A percentile compares a stretch with the other conserved stretches of the same genome.
These are phyloP conservation scores for Hibiscus trionum DNA, from an alignment of 345 rosid species.

Conservation along the genomic window DNA sequence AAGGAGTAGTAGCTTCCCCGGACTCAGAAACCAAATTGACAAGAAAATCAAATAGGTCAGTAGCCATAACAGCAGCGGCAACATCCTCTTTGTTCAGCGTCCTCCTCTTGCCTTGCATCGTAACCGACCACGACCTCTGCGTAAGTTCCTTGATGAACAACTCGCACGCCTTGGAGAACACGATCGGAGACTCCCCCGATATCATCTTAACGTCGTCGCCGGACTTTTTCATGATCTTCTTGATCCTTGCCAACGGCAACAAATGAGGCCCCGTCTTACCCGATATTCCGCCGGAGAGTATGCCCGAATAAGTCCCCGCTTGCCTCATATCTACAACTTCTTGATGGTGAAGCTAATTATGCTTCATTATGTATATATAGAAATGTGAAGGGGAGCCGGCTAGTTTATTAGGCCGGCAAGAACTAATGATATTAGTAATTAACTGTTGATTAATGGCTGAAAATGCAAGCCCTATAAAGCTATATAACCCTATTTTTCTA, in stretches of 20 bases:
- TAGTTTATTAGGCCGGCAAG: conserved; percentile 1
- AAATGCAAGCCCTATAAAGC: not conserved
- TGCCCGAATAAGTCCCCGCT: conserved; percentile 44
- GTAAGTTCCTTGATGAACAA: conserved; percentile 56
- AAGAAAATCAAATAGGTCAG: conserved; percentile 59
- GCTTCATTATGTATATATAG: not conserved
- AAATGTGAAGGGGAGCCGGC: not conserved
- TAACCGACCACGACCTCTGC: conserved; percentile 46
- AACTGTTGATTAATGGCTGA: not conserved
- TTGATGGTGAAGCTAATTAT: not conserved
- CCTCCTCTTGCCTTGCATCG: conserved; percentile 51
- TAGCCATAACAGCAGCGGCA: conserved; percentile 43
- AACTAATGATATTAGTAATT: not conserved
- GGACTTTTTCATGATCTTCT: conserved; percentile 70
- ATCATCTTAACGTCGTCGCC: conserved; percentile 59
- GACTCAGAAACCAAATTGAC: conserved; percentile 27
- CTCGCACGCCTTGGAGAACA: conserved; percentile 60
- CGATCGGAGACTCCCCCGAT: conserved; percentile 55
- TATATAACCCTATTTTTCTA: not conserved
- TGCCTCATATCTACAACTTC: conserved; percentile 34
- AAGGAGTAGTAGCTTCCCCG: not conserved
- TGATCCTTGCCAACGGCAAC: conserved; percentile 58
- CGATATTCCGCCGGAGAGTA: conserved; percentile 22
- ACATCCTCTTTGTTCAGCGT: conserved; percentile 58
- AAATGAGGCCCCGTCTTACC: conserved; percentile 41